Conservation (phyloP, 176 grass and related monocot species). For the Oryza australiensis region DNA sequence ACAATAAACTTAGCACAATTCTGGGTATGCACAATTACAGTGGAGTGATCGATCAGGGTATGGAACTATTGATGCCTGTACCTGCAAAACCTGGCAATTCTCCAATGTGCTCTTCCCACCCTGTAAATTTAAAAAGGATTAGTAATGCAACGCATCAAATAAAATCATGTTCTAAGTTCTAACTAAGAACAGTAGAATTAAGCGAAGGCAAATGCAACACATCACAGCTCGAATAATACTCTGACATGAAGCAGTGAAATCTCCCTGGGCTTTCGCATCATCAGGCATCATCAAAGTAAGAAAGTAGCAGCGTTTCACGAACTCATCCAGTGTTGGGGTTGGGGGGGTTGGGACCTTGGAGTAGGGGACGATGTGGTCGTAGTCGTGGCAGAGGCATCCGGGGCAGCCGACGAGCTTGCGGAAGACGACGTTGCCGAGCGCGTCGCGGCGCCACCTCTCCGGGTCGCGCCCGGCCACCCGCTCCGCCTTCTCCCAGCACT, state of each 20-base stretch:
- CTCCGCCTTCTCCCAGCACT: constrained; percentile 98
- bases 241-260: constrained; percentile 1
- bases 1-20: neutral
- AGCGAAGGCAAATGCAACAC: neutral
- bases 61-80: constrained; percentile 5
- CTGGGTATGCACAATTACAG: neutral
- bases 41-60: neutral
- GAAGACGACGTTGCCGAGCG: constrained; percentile 88
- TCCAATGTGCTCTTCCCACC: constrained; percentile 94
- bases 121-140: constrained; percentile 43
- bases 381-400: constrained; percentile 98
- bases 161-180: neutral
- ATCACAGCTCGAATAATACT: neutral
- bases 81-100: constrained; percentile 98
- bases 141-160: neutral
- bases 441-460: constrained; percentile 95
- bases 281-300: neutral
- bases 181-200: neutral
- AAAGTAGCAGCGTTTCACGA: neutral
- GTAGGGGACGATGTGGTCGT: constrained; percentile 89
- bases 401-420: constrained; percentile 95
- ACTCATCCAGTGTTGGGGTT: neutral
- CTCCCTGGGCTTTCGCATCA: neutral
- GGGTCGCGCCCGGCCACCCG: constrained; percentile 64
- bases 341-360: constrained; percentile 57